Evolutionary conservation across 1,284 basidiomycete species (phyloP).

Genomic region (Psilocybe mexicana): DNA sequence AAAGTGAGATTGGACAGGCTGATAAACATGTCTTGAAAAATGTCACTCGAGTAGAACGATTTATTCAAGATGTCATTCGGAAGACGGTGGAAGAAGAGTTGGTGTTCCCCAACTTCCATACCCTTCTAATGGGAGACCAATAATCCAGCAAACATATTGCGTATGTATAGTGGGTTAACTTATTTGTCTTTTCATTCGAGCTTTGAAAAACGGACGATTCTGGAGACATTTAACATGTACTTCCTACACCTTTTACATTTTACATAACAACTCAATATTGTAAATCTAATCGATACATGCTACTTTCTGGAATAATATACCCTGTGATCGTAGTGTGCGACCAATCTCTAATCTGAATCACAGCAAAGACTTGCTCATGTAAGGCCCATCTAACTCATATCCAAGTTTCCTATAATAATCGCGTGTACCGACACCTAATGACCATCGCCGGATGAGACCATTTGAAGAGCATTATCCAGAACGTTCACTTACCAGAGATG

Average conservation of each 20-base stretch:
- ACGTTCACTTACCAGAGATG: constrained; percentile 73
- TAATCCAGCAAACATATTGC: constrained; percentile 7
- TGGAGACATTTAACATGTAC: neutral
- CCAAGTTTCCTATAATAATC: constrained; percentile 95
- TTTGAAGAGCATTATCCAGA: neutral
- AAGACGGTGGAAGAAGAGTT: constrained; percentile 94
- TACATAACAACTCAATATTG: neutral
- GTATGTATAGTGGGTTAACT: neutral
- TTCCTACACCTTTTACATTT: neutral
- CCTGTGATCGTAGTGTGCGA: neutral
- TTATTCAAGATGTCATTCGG: constrained; percentile 92
- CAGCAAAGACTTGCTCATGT: constrained; percentile 86
- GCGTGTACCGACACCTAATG: constrained; percentile 83
- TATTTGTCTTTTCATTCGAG: neutral
- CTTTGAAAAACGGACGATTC: neutral
- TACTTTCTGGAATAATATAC: neutral
- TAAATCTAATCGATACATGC: constrained; percentile 19
- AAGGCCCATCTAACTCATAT: constrained; percentile 94
- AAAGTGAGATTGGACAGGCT: constrained; percentile 94
- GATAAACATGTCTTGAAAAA: constrained; percentile 97
- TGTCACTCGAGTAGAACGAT: constrained; percentile 94
- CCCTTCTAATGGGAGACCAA: constrained; percentile 62
- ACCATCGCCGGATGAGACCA: neutral
- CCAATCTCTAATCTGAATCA: constrained; percentile 23
- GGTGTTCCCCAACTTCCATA: constrained; percentile 93